Conservation (phyloP, 2,329 filamentous ascomycete genomes). For the Huntiella abstrusa region DNA sequence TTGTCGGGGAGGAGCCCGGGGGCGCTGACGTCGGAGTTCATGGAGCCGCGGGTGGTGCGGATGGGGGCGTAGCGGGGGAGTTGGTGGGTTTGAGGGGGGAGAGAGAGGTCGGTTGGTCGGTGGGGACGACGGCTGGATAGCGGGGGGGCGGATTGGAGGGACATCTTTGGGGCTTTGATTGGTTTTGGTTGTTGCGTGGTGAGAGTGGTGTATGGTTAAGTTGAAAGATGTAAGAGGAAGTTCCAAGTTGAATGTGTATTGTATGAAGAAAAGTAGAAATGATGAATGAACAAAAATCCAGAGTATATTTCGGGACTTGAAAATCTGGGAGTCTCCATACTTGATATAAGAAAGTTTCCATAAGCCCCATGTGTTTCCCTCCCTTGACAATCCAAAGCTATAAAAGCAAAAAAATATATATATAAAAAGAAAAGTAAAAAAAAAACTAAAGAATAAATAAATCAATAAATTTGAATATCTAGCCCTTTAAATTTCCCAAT, state of each 20-base stretch:
- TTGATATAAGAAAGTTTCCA: too few species aligned
- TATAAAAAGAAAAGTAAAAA: not conserved
- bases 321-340: too few species aligned
- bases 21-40: conserved; percentile 26
- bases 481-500: too few species aligned
- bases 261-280: not conserved
- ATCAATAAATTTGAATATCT: not conserved
- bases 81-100: conserved; percentile 5
- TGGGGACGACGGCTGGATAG: conserved; percentile 2
- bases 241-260: not conserved
- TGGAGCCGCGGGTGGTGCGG: conserved; percentile 22
- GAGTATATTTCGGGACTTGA: not conserved
- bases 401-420: conserved; percentile 1
- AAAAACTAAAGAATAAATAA: not conserved
- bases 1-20: conserved; percentile 33
- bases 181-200: not conserved
- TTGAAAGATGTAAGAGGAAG: not conserved
- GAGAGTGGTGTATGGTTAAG: not conserved
- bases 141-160: conserved; percentile 1
- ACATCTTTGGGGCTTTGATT: conserved; percentile 8
- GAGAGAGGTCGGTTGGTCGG: conserved; percentile 8
- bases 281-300: not conserved
- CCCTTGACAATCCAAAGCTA: not conserved
- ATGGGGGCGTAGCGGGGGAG: conserved; percentile 11
- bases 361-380: too few species aligned